phyloP scores from a whole-genome alignment of 371 early-diverging fungal genomes.

The Apophysomyces elegans region DNA sequence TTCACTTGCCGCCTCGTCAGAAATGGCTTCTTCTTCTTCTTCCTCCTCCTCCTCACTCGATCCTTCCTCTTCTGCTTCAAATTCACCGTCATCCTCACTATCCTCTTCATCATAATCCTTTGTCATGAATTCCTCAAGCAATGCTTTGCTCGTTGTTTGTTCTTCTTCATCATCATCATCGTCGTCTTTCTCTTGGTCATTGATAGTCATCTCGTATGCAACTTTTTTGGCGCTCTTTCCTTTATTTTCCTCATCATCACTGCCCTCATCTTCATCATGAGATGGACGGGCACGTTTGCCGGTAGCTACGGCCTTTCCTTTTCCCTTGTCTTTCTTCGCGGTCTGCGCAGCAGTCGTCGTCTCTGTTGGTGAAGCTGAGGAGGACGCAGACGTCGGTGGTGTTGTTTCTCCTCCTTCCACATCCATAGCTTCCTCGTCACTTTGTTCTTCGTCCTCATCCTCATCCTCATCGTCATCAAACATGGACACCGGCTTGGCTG shows the following conservation, averaged over 20 bases:
- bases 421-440: slow-evolving; percentile 36
- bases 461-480: slow-evolving; percentile 42
- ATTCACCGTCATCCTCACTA: background rate
- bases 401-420: slow-evolving; percentile 6
- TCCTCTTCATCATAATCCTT: background rate
- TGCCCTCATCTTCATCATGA: no score
- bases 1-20: background rate
- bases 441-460: slow-evolving; percentile 33
- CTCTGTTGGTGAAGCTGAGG: no score
- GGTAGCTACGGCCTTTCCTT: no score
- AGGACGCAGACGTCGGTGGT: no score
- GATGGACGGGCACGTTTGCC: no score
- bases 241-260: background rate
- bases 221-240: background rate
- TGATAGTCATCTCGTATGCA: background rate
- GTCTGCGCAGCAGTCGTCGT: no score
- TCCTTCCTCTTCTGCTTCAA: background rate
- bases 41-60: background rate
- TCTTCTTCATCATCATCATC: background rate
- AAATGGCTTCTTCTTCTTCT: background rate
- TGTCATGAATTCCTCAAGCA: slow-evolving; percentile 2
- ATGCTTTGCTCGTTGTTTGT: background rate
- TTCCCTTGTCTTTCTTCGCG: no score
- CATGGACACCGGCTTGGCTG: slow-evolving; percentile 30
- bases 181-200: background rate